phyloP scores from a whole-genome alignment of 768 basidiomycete species.

The Mycena sanguinolenta region DNA sequence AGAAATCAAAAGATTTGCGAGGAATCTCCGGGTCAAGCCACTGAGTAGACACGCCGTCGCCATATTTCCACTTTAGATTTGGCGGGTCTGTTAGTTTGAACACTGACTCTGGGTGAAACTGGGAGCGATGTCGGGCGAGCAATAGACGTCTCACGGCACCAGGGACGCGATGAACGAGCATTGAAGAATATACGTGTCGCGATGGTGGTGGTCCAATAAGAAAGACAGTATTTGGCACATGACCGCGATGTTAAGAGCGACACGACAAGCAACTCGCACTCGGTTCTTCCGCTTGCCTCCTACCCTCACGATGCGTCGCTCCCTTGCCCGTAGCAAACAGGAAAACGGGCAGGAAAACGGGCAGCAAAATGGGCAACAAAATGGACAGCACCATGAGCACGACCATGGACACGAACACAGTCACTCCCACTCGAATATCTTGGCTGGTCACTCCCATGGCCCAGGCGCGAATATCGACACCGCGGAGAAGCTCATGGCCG shows the following conservation, averaged over 20 bases:
- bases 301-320: slow-evolving; percentile 15
- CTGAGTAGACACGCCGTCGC: slow-evolving; percentile 47
- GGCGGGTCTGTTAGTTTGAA: slow-evolving; percentile 55
- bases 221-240: not conserved
- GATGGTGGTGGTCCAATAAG: not conserved
- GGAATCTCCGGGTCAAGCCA: slow-evolving; percentile 39
- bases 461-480: slow-evolving; percentile 58
- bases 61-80: slow-evolving; percentile 58
- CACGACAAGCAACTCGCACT: not conserved
- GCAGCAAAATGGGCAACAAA: not conserved
- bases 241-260: not conserved
- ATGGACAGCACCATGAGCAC: slow-evolving; percentile 23
- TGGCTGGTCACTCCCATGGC: slow-evolving; percentile 61
- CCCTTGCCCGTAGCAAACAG: not conserved
- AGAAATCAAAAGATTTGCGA: slow-evolving; percentile 59
- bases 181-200: not conserved
- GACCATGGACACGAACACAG: slow-evolving; percentile 54
- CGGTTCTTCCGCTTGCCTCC: not conserved
- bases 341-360: not conserved
- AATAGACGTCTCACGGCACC: slow-evolving; percentile 7
- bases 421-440: slow-evolving; percentile 49
- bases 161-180: not conserved
- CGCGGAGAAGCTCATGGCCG: slow-evolving; percentile 76
- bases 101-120: slow-evolving; percentile 25
- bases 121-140: slow-evolving; percentile 1